phyloP scores from a whole-genome alignment of 345 rosid genomes.

The Viola odorata region DNA sequence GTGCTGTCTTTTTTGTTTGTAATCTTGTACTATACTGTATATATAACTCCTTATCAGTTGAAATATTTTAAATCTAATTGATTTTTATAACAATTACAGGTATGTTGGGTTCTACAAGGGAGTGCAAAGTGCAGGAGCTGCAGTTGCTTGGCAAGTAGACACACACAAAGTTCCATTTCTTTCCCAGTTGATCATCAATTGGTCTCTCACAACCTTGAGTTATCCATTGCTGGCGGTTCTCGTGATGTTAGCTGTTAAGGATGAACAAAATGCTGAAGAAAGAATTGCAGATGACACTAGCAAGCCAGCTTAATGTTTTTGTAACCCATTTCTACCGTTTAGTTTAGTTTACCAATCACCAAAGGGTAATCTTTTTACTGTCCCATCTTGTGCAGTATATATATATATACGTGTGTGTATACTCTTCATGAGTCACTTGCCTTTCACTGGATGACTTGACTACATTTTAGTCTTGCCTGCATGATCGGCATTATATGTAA shows the following conservation, averaged over 20 bases:
- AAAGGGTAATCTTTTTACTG: too few relatives aligned
- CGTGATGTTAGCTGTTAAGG: constrained; percentile 61
- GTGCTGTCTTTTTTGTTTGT: not conserved
- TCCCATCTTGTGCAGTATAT: too few relatives aligned
- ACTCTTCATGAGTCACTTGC: too few relatives aligned
- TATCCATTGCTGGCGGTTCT: constrained; percentile 66
- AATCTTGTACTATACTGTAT: too few relatives aligned
- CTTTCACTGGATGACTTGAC: too few relatives aligned
- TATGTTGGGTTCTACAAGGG: constrained; percentile 89
- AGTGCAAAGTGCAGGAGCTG: constrained; percentile 93
- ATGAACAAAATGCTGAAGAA: constrained; percentile 21
- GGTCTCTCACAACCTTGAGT: constrained; percentile 73
- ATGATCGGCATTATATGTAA: too few relatives aligned
- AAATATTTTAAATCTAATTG: not conserved
- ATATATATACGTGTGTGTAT: too few relatives aligned
- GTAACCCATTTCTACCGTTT: too few relatives aligned
- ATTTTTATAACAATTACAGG: constrained; percentile 24
- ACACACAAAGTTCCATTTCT: constrained; percentile 55
- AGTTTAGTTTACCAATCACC: too few relatives aligned
- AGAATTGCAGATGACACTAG: not conserved
- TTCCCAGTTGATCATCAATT: constrained; percentile 54
- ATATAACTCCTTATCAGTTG: not conserved
- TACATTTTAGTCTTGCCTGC: too few relatives aligned
- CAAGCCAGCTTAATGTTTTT: constrained; percentile 3
- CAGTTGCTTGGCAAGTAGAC: constrained; percentile 93